phyloP scores from a whole-genome alignment of 2,329 filamentous ascomycete species.

The Aspergillus clavatus region DNA sequence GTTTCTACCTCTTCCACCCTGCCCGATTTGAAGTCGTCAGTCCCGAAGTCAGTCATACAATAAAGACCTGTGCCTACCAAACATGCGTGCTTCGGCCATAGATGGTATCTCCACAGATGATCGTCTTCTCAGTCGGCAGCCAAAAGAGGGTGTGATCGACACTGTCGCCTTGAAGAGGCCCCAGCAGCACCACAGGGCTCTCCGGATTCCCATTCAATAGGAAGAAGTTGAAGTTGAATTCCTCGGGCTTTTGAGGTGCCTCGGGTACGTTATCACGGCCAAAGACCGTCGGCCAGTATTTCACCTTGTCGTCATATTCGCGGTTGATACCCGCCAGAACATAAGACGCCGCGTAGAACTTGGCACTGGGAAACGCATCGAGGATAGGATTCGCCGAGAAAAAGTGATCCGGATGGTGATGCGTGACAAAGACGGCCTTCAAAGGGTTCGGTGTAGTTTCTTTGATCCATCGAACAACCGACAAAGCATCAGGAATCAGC shows the following conservation, averaged over 20 bases:
- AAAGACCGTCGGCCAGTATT: constrained; percentile 27
- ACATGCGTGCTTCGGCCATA: constrained; percentile 31
- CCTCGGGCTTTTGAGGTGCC: constrained; percentile 22
- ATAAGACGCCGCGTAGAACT: constrained; percentile 20
- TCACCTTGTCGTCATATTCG: constrained; percentile 32
- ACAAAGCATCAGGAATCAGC: constrained; percentile 27
- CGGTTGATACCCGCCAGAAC: constrained; percentile 31
- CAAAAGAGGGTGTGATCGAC: constrained; percentile 30
- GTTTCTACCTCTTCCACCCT: constrained; percentile 31
- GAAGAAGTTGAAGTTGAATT: constrained; percentile 27
- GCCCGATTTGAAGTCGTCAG: background rate
- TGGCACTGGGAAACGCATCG: constrained; percentile 21
- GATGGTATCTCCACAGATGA: constrained; percentile 28
- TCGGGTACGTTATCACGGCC: constrained; percentile 26
- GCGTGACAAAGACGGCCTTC: constrained; percentile 31
- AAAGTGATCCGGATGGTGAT: constrained; percentile 35
- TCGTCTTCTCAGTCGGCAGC: constrained; percentile 22
- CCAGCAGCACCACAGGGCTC: constrained; percentile 25
- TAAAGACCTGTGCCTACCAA: no score
- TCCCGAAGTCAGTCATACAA: no score
- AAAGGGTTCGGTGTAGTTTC: constrained; percentile 19
- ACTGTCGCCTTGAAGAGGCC: constrained; percentile 29
- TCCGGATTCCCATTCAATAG: constrained; percentile 21
- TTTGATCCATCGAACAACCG: constrained; percentile 26
- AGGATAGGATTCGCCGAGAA: constrained; percentile 30